These are phyloP conservation scores for Pseudogymnoascus sp. DNA, from an alignment of 2,329 filamentous ascomycete genomes.

Conservation along the genomic window DNA sequence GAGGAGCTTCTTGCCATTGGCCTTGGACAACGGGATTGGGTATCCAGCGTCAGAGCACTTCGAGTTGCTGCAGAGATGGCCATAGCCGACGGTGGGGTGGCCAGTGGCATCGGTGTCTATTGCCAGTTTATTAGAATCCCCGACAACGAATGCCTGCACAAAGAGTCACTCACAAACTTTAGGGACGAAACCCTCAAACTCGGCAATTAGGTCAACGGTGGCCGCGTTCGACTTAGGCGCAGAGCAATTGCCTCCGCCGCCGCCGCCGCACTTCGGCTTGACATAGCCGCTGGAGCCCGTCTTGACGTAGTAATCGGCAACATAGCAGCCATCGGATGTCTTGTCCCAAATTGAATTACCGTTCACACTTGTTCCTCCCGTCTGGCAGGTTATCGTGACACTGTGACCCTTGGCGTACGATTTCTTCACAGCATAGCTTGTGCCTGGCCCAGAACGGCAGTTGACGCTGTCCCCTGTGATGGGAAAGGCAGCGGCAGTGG, in stretches of 20 bases:
- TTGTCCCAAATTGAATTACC: conserved; percentile 20
- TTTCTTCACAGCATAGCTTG: conserved; percentile 8
- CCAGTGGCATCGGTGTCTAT: conserved; percentile 36
- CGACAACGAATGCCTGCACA: neutral
- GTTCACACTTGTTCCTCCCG: neutral
- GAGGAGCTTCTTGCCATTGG: conserved; percentile 35
- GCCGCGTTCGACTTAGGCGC: conserved; percentile 27
- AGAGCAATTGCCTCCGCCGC: conserved; percentile 47
- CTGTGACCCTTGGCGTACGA: neutral
- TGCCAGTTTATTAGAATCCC: neutral
- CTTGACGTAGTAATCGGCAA: conserved; percentile 17
- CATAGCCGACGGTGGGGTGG: conserved; percentile 43
- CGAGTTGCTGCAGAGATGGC: conserved; percentile 38
- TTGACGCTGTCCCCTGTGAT: neutral
- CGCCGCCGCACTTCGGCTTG: conserved; percentile 34
- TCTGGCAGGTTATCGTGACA: conserved; percentile 3
- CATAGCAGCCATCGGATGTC: conserved; percentile 10
- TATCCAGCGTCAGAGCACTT: conserved; percentile 40
- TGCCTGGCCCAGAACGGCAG: conserved; percentile 7
- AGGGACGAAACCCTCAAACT: conserved; percentile 31
- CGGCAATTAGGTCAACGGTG: conserved; percentile 31
- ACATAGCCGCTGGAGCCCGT: neutral
- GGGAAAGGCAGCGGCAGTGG: neutral
- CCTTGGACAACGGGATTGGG: conserved; percentile 37
- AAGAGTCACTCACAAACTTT: conserved; percentile 16